Conservation (phyloP, 768 basidiomycete genomes). For the Grammothele lineata region DNA sequence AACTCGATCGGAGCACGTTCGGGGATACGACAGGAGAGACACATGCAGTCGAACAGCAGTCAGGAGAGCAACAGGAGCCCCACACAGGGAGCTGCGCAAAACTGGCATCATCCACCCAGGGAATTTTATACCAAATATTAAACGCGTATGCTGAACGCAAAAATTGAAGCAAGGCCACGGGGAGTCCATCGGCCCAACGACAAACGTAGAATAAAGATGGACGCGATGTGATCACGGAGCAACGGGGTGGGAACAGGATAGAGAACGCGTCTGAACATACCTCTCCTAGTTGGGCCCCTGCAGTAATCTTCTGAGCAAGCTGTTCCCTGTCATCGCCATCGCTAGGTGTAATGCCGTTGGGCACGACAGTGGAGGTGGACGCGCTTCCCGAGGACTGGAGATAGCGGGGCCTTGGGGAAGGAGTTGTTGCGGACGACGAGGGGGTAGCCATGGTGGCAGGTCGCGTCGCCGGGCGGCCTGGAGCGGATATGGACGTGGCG, state of each 20-base stretch:
- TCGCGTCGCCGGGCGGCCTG: slow-evolving; percentile 9
- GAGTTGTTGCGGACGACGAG: slow-evolving; percentile 77
- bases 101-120: not conserved
- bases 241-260: slow-evolving; percentile 42
- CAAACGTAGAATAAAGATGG: not conserved
- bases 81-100: not conserved
- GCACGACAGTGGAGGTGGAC: slow-evolving; percentile 28
- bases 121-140: too few relatives aligned
- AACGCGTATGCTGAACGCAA: too few relatives aligned
- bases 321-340: slow-evolving; percentile 62
- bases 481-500: not conserved
- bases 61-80: not conserved
- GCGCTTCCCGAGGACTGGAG: slow-evolving; percentile 42
- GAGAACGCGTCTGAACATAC: slow-evolving; percentile 35
- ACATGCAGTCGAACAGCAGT: not conserved
- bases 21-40: not conserved
- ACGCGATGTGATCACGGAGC: slow-evolving; percentile 24
- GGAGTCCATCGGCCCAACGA: too few relatives aligned
- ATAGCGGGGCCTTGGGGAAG: slow-evolving; percentile 71
- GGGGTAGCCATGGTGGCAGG: slow-evolving; percentile 62
- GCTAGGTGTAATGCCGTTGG: slow-evolving; percentile 32
- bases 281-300: slow-evolving; percentile 75
- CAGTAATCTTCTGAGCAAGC: slow-evolving; percentile 72
- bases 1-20: too few relatives aligned
- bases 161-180: too few relatives aligned